Evolutionary conservation across 2,329 filamentous ascomycete genomes (phyloP).

Genomic region (Aspergillus latus): DNA sequence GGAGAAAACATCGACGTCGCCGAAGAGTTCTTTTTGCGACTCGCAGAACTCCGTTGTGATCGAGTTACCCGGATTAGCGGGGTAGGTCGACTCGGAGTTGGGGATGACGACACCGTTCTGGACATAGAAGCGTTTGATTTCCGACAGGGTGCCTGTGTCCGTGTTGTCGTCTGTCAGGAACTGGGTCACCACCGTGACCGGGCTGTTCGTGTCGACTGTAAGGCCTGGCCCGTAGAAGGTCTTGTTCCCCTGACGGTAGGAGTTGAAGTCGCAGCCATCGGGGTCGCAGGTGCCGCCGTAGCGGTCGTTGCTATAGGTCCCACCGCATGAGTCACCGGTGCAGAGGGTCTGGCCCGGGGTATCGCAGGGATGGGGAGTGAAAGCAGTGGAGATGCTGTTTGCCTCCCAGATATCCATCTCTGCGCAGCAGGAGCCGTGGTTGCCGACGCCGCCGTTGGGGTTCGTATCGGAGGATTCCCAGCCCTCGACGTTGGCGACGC

Average conservation of each 20-base stretch:
- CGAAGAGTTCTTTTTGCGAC: conserved; percentile 57
- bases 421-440: conserved; percentile 62
- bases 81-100: conserved; percentile 52
- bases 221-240: conserved; percentile 62
- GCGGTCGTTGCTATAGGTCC: conserved; percentile 53
- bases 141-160: conserved; percentile 54
- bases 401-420: conserved; percentile 73
- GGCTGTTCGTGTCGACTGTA: conserved; percentile 57
- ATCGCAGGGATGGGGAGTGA: conserved; percentile 65
- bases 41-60: conserved; percentile 61
- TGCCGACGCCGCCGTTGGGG: conserved; percentile 54
- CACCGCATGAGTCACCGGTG: conserved; percentile 53
- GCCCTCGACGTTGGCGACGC: conserved; percentile 56
- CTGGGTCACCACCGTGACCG: conserved; percentile 67
- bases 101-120: conserved; percentile 61
- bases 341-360: conserved; percentile 53
- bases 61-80: conserved; percentile 52
- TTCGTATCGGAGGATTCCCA: conserved; percentile 54
- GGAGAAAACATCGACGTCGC: conserved; percentile 55
- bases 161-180: conserved; percentile 57
- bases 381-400: conserved; percentile 63
- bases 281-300: conserved; percentile 66
- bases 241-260: conserved; percentile 64
- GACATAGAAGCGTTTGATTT: conserved; percentile 66
- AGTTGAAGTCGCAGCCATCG: conserved; percentile 70